Evolutionary conservation across 75 land plant species (phyloP), one percentile per base, ranked within the genome.

Genomic region (Pinus tabuliformis): DNA sequence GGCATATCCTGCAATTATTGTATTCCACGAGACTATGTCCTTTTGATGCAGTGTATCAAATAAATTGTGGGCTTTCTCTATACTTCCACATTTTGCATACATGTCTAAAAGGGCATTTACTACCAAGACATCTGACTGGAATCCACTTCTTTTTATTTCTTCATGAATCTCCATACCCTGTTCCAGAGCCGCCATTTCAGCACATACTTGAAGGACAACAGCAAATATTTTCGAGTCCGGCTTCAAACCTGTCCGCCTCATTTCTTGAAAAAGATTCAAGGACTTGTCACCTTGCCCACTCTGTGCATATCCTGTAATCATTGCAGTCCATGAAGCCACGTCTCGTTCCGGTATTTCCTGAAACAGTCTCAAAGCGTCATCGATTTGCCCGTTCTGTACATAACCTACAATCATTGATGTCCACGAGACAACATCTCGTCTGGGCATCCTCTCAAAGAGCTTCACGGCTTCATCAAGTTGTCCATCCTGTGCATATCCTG

Each of bases 141-240:
- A 18, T 2, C 21, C 18, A 49, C 74, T 37, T 36, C 62, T 15
- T 56, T 30, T 52, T 76, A 75, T 28, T 15, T 59, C 49, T 76
- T 76, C 70, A 6, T 84, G 87, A 76, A 71, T 62, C 2, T 84
- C 89, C 72, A 83, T 58, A 18, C 33, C 30, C 45, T 81, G 15
- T 64, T 85, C 54, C 30, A 57, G 49, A 4, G 75, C n/a, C 15
- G 82, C 86, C 57, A 52, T 68, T 42, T 76, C 81, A 56, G 82
- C 81, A 45, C 91, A 90, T 21, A 85, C 89, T 30, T 78, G 72
- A 21, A 89, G 84, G 57, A 75, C 81, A 74, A 80, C 83, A 15
- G 83, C 85, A 80, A 89, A 75, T 24, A 84, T 76, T 71, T 77
- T 83, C 22, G 72, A 70, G 58, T 56, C 81, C 0, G 84, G 80